Evolutionary conservation across 1,139 yeast genomes (phyloP).

Genomic region (Yamadazyma atlantica): DNA sequence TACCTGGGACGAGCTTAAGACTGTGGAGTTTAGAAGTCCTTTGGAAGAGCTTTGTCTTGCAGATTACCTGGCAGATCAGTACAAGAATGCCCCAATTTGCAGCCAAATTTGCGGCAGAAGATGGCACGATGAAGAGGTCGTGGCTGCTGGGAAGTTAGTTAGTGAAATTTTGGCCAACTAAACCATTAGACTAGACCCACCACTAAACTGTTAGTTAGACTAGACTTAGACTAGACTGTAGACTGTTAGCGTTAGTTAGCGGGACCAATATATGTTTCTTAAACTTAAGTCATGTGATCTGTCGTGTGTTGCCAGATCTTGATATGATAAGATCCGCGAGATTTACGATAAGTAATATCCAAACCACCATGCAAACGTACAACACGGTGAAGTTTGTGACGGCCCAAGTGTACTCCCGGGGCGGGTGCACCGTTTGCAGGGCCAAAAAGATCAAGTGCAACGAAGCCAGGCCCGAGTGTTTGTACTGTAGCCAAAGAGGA

Average conservation of each 20-base stretch:
- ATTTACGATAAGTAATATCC: no score
- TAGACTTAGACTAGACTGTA: no score
- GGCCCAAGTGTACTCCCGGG: slow-evolving; percentile 13
- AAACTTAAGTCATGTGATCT: no score
- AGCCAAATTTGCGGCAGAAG: slow-evolving; percentile 35
- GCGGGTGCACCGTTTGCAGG: slow-evolving; percentile 17
- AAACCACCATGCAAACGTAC: no score
- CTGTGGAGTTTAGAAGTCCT: slow-evolving; percentile 31
- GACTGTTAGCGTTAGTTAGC: no score
- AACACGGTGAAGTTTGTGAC: slow-evolving; percentile 7
- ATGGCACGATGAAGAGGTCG: slow-evolving; percentile 35
- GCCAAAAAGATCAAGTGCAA: slow-evolving; percentile 23
- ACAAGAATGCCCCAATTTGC: slow-evolving; percentile 34
- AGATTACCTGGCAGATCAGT: slow-evolving; percentile 26
- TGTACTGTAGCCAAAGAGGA: slow-evolving; percentile 19
- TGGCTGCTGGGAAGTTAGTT: slow-evolving; percentile 35
- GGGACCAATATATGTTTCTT: no score
- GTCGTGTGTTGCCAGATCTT: no score
- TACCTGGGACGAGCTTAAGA: slow-evolving; percentile 27
- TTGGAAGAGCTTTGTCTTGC: slow-evolving; percentile 40
- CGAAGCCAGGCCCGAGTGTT: slow-evolving; percentile 23
- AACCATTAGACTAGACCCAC: no score
- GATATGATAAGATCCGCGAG: no score
- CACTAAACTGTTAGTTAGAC: no score
- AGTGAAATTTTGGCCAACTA: slow-evolving; percentile 22